Percentiles rank a stretch among this genome's conserved stretches.
These are phyloP conservation scores for Candida dajiaensis DNA, from an alignment of 805 yeast genomes.

Conservation along the genomic window DNA sequence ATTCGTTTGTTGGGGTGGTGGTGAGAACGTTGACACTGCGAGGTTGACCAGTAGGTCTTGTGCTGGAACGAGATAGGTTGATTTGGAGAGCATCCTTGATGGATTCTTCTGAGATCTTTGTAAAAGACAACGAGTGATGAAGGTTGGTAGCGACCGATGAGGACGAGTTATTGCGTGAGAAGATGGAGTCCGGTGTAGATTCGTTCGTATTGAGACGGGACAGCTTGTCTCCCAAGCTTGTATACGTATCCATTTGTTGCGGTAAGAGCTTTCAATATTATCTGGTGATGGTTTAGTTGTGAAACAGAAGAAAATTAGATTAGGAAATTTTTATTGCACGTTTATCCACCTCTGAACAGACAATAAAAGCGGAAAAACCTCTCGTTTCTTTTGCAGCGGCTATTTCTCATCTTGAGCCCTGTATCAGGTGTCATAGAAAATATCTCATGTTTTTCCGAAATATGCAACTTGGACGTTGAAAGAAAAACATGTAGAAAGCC, in stretches of 20 bases:
- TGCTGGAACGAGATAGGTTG: slow-evolving; percentile 8
- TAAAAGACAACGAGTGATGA: background rate
- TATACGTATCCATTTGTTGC: background rate
- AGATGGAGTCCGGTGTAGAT: slow-evolving; percentile 13
- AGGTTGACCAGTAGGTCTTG: slow-evolving; percentile 13
- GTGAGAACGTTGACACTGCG: slow-evolving; percentile 18
- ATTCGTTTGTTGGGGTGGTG: slow-evolving; percentile 24
- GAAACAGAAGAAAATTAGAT: background rate
- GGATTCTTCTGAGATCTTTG: background rate
- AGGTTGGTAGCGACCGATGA: slow-evolving; percentile 16
- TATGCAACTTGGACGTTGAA: background rate
- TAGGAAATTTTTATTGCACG: background rate
- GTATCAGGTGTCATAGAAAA: background rate
- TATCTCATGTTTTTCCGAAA: background rate
- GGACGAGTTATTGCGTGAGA: slow-evolving; percentile 22
- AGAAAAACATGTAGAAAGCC: background rate
- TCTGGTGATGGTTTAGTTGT: background rate
- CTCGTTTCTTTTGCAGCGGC: background rate
- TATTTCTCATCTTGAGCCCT: no score
- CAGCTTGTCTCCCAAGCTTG: slow-evolving; percentile 9
- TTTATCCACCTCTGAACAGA: background rate
- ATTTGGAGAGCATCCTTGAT: slow-evolving; percentile 13
- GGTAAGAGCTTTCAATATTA: background rate
- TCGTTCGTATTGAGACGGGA: slow-evolving; percentile 21
- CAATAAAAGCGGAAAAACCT: background rate